Evolutionary conservation across 176 grass and related monocot species (phyloP).

Genomic region (Echinochloa phyllopogon): DNA sequence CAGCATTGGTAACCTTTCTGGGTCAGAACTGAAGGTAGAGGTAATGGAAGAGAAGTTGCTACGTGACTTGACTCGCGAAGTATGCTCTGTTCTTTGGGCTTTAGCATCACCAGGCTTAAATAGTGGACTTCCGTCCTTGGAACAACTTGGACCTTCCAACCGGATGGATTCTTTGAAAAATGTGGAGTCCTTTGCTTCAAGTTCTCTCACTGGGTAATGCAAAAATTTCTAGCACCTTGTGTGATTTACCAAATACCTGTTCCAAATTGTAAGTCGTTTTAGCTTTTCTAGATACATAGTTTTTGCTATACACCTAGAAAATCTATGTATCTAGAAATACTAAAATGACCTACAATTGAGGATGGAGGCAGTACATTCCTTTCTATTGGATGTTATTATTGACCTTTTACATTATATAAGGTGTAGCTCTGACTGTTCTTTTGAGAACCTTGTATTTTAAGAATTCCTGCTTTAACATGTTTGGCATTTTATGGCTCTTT

Average conservation of each 20-base stretch:
- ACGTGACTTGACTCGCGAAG: constrained; percentile 94
- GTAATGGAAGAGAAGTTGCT: constrained; percentile 98
- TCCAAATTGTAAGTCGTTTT: too few relatives aligned
- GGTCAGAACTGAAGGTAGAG: constrained; percentile 93
- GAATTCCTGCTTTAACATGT: background rate
- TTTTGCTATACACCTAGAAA: too few relatives aligned
- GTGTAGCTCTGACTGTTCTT: background rate
- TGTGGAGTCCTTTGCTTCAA: constrained; percentile 72
- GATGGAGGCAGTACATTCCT: background rate
- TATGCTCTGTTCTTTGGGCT: constrained; percentile 79
- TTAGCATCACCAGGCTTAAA: constrained; percentile 77
- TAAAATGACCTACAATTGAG: too few relatives aligned
- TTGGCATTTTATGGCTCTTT: background rate
- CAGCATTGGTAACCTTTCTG: constrained; percentile 85
- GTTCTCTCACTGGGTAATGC: constrained; percentile 79
- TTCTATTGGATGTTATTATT: background rate
- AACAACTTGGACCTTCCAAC: constrained; percentile 85
- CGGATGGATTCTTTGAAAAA: constrained; percentile 71
- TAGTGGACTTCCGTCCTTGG: constrained; percentile 82
- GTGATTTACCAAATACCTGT: background rate
- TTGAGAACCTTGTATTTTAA: background rate
- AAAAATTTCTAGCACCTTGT: constrained; percentile 22
- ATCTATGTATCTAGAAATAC: too few relatives aligned
- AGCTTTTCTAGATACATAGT: too few relatives aligned
- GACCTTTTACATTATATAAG: background rate